Evolutionary conservation across 164 flowering plant genomes (phyloP), one percentile per base, ranked within the genome.

Genomic region (Dillenia suffruticosa): DNA sequence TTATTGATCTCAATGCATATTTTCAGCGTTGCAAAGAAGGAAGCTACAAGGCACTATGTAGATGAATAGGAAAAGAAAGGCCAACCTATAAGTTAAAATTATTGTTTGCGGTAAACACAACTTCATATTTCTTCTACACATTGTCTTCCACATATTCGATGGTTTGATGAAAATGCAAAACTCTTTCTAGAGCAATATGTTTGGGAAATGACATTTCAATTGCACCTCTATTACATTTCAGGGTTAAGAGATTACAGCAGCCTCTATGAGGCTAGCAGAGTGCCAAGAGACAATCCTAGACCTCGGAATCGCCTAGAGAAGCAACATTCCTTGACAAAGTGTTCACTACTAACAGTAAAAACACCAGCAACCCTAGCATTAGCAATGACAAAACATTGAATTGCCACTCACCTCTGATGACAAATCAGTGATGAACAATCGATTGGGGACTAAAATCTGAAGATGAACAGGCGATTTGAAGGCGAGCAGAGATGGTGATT

Each of bases 211-310:
- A 24, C 3, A 24, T 24, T 24, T 24, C 26, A 24, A 24, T 24
- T 24, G 26, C 26, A 24, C 26, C 26, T 24, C 3, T 24, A 24
- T 24, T 24, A 63, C 68, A 54, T 63, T 71, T 70, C 83, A 91
- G 97, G 92, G 79, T 16, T 79, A 77, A 86, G 90, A 92, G 77
- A 81, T 87, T 22, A 73, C 77, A 50, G 81, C 84, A 54, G 94
- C 96, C 64, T 82, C 94, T n/a, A 79, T 66, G 56, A 89, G 77
- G 75, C 68, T 83, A 15, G 83, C 82, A 46, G 86, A 86, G 72
- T 82, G 87, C 60, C 86, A 82, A 60, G 81, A 80, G 59, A 78
- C 89, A 49, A 80, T 82, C 14, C 52, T 81, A 49, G 81, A 74
- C 58, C 77, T 84, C 11, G 87, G 85, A 16, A 82, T 68, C 84